Evolutionary conservation across 1,284 basidiomycete species (phyloP), one percentile per base, ranked within the genome.

Genomic region (Ganoderma leucocontextum): DNA sequence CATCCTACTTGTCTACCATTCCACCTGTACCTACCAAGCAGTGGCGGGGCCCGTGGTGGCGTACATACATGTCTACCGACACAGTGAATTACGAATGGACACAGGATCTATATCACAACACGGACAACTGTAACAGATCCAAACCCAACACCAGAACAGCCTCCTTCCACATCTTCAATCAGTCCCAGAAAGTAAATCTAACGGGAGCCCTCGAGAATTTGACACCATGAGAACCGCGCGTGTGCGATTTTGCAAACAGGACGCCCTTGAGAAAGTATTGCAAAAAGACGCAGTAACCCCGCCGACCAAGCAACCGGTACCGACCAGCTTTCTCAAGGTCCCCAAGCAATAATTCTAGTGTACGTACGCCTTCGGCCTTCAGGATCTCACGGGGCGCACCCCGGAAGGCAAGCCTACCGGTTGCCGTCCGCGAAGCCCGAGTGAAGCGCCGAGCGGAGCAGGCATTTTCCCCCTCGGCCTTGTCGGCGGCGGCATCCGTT

Each of bases 341-440:
- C 1, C 57, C 33, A 36, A 4, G 29, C 10, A 36, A 19, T 36
- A 29, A 47, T 29, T 29, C n/a, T 22, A 22, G 47, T 12, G 47
- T 52, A 52, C 47, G 47, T 25, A 52, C 47, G 47, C 12, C 47
- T 22, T 25, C n/a, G n/a, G 44, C 52, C n/a, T 58, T 58, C 38
- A 60, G 38, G 38, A 22, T 39, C 58, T 60, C 36, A 60, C 22
- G 36, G 39, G 58, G 19, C 75, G 70, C 53, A 76, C 75, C 29
- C 76, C 74, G 36, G 75, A 72, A 19, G 76, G 76, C 64, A 77
- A 68, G 39, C 76, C 76, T 60, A 69, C 38, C n/a, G 72, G 74
- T 67, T 73, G 75, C 68, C 69, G 68, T 63, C 74, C 71, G 69
- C 71, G 69, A 69, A 63, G 63, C 59, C 71, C 71, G 69, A 70